phyloP scores from a whole-genome alignment of 345 rosid species.

The Atalantia buxifolia region DNA sequence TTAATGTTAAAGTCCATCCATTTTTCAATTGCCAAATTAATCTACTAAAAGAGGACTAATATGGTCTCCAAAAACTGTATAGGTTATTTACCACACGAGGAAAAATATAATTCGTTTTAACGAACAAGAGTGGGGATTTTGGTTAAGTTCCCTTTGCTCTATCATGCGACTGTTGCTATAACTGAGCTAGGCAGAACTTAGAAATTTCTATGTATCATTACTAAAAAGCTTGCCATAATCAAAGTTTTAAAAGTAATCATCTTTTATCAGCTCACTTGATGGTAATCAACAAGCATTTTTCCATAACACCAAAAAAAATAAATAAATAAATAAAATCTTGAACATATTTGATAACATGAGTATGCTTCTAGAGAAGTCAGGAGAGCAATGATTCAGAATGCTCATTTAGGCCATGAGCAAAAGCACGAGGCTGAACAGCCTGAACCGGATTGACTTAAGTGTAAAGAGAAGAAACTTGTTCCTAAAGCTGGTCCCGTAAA shows the following conservation, averaged over 20 bases:
- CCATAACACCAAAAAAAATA: background rate
- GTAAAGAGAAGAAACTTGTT: constrained; percentile 14
- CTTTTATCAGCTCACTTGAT: background rate
- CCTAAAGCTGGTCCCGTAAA: constrained; percentile 10
- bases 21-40: no score
- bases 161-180: background rate
- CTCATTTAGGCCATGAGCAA: background rate
- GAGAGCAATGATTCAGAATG: background rate
- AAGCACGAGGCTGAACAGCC: background rate
- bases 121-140: no score
- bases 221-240: background rate
- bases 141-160: no score
- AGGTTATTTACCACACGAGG: no score
- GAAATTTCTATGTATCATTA: background rate
- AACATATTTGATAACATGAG: background rate
- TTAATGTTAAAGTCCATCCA: no score
- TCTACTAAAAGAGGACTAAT: no score
- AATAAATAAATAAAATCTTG: background rate
- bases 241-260: background rate
- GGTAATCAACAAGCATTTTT: background rate
- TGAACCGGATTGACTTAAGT: background rate
- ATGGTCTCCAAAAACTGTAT: no score
- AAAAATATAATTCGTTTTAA: no score
- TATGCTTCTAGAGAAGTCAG: background rate
- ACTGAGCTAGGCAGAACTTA: background rate